Evolutionary conservation across 257 asterid genomes (phyloP).

Genomic region (Fraxinus anomala): DNA sequence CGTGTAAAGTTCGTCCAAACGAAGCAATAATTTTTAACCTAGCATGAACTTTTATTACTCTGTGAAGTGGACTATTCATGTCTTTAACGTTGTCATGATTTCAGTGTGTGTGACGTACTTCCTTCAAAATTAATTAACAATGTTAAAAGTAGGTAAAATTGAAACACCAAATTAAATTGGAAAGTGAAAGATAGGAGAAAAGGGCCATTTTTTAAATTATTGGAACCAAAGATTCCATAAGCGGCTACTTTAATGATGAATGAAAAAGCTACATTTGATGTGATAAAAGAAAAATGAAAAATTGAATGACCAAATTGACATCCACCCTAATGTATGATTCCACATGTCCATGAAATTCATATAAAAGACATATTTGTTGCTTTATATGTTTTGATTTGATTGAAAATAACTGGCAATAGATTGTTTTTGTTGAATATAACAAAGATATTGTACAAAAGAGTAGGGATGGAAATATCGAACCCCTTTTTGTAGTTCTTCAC

Average conservation of each 20-base stretch:
- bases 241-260: background rate
- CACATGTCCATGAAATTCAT: background rate
- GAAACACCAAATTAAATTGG: background rate
- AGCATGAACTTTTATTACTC: no score
- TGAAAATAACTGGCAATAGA: background rate
- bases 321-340: background rate
- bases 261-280: background rate
- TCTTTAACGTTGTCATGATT: background rate
- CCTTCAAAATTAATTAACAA: background rate
- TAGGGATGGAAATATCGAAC: background rate
- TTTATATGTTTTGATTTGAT: conserved; percentile 4
- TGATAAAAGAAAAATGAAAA: background rate
- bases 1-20: no score
- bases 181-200: background rate
- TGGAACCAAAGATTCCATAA: background rate
- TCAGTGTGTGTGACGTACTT: background rate
- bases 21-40: no score
- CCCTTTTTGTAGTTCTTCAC: background rate
- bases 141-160: background rate
- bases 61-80: no score
- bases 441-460: background rate
- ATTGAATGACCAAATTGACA: background rate
- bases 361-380: background rate
- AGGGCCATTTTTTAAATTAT: background rate
- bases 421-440: background rate